A percentile compares a stretch with the other conserved stretches of the same genome.
phyloP scores from a whole-genome alignment of 208 protist species.

The Acanthamoeba healyi region DNA sequence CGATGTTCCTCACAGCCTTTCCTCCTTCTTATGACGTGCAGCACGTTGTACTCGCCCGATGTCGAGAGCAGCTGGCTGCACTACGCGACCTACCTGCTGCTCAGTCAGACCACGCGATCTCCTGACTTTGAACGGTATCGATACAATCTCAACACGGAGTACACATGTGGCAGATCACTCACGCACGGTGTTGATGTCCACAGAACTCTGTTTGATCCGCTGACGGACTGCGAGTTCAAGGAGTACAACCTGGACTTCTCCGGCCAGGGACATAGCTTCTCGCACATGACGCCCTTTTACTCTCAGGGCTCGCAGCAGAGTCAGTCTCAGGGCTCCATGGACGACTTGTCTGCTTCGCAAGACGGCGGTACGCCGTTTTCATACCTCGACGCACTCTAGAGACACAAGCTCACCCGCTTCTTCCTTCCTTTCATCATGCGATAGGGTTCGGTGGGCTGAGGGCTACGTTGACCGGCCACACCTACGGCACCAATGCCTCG shows the following conservation, averaged over 20 bases:
- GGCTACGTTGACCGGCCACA: constrained; percentile 39
- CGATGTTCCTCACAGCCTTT: not conserved
- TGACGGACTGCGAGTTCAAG: constrained; percentile 86
- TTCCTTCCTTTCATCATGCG: too few species aligned
- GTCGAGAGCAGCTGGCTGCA: constrained; percentile 81
- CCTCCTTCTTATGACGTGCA: not conserved
- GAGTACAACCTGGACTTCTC: constrained; percentile 85
- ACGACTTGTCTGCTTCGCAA: constrained; percentile 41
- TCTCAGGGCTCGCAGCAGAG: constrained; percentile 60
- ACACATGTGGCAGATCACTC: too few species aligned
- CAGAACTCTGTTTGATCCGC: constrained; percentile 82
- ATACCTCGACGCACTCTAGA: too few species aligned
- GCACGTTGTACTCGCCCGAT: constrained; percentile 71
- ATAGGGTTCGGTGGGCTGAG: constrained; percentile 16
- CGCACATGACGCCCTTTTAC: constrained; percentile 84
- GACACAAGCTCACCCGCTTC: too few species aligned
- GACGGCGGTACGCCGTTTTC: not conserved
- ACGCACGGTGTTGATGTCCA: not conserved
- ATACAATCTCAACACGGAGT: too few species aligned
- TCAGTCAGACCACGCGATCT: constrained; percentile 77
- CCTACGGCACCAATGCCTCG: constrained; percentile 56
- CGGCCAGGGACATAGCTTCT: constrained; percentile 78
- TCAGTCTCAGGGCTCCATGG: constrained; percentile 42
- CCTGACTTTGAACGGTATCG: constrained; percentile 80
- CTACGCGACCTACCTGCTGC: constrained; percentile 81